A percentile compares a stretch with the other conserved stretches of the same genome.
These are phyloP conservation scores for Boletus mariae DNA, from an alignment of 1,284 basidiomycete genomes.

Conservation along the genomic window DNA sequence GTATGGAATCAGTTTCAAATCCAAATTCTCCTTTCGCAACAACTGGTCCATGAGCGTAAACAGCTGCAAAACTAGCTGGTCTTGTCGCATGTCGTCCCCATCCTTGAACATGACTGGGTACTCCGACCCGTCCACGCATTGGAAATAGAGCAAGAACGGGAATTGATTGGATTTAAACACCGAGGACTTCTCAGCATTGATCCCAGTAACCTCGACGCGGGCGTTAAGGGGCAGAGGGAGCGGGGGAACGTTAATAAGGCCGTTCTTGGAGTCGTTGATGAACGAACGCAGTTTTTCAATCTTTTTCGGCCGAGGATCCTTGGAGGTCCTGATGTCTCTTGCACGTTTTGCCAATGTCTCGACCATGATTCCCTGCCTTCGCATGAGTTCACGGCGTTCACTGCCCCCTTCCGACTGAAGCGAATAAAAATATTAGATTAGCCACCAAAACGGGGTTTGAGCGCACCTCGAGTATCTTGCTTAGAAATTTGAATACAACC, in stretches of 20 bases:
- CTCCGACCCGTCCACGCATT: constrained; percentile 70
- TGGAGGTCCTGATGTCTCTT: constrained; percentile 82
- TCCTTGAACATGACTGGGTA: constrained; percentile 99
- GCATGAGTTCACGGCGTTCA: constrained; percentile 77
- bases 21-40: constrained; percentile 92
- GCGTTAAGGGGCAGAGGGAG: constrained; percentile 91
- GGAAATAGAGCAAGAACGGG: constrained; percentile 88
- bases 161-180: constrained; percentile 98
- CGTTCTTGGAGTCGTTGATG: constrained; percentile 83
- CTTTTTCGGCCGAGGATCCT: constrained; percentile 94
- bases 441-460: neutral
- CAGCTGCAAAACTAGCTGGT: constrained; percentile 95
- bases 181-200: constrained; percentile 87
- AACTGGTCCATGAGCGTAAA: constrained; percentile 97
- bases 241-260: constrained; percentile 69
- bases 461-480: constrained; percentile 77
- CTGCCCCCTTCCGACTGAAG: constrained; percentile 66
- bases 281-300: constrained; percentile 89
- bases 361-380: constrained; percentile 83
- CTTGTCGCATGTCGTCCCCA: constrained; percentile 97
- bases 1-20: constrained; percentile 90
- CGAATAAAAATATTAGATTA: constrained; percentile 9
- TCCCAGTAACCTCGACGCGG: constrained; percentile 74
- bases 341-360: constrained; percentile 81
- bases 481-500: constrained; percentile 87